Conservation (phyloP, 768 basidiomycete species). For the Pulveroboletus sp. region DNA sequence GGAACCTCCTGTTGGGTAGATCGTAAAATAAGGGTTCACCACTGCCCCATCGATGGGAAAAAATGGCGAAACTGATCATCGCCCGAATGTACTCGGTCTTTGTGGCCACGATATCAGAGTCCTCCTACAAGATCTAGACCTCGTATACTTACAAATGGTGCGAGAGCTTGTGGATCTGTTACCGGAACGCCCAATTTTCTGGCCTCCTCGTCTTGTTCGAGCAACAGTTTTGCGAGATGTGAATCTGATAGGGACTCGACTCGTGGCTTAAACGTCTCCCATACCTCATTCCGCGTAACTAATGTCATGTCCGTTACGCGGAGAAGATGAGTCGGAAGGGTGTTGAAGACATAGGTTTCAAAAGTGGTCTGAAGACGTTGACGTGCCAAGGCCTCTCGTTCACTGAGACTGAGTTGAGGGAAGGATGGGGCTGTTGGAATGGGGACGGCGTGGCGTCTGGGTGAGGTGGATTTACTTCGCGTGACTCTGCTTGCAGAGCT, state of each 20-base stretch:
- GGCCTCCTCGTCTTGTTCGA: constrained; percentile 23
- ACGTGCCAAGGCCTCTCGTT: constrained; percentile 18
- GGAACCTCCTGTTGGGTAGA: constrained; percentile 12
- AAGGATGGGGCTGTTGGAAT: constrained; percentile 13
- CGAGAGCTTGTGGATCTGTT: constrained; percentile 16
- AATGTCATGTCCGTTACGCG: constrained; percentile 21
- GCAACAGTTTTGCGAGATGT: constrained; percentile 21
- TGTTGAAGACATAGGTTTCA: constrained; percentile 23
- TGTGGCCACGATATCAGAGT: constrained; percentile 5
- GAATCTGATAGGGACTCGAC: constrained; percentile 18
- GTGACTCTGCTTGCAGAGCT: constrained; percentile 11
- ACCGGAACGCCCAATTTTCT: constrained; percentile 19
- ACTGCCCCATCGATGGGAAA: constrained; percentile 28
- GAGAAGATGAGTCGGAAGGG: constrained; percentile 23
- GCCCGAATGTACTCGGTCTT: constrained; percentile 16
- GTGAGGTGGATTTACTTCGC: constrained; percentile 19
- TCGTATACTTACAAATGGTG: constrained; percentile 17
- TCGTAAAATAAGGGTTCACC: constrained; percentile 22
- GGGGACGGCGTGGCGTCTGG: constrained; percentile 15
- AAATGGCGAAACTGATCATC: constrained; percentile 22
- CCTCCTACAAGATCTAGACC: not conserved
- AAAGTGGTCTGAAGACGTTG: constrained; percentile 20
- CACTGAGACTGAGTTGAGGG: constrained; percentile 18
- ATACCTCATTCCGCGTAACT: constrained; percentile 17
- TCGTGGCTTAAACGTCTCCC: constrained; percentile 18